Evolutionary conservation across 139 green algal species (phyloP).

Genomic region (Trebouxia sp.): DNA sequence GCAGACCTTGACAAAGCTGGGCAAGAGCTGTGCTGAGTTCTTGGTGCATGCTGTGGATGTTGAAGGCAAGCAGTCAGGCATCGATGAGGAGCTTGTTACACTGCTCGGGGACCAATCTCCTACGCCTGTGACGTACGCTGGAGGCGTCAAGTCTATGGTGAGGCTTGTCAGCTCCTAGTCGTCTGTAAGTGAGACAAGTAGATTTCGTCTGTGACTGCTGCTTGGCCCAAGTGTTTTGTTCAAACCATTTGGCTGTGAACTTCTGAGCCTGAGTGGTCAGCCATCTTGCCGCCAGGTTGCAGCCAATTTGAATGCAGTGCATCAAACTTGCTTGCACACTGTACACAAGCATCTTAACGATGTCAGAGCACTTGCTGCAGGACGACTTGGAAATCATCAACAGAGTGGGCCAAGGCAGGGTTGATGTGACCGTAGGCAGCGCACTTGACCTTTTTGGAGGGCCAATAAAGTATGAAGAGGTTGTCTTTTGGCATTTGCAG

Average conservation of each 20-base stretch:
- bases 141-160: constrained; percentile 84
- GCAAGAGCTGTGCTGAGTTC: constrained; percentile 88
- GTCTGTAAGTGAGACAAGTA: neutral
- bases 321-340: neutral
- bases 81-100: constrained; percentile 94
- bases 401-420: constrained; percentile 62
- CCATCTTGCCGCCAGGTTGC: neutral
- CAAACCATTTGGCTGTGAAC: neutral
- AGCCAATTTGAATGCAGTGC: neutral
- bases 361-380: constrained; percentile 40
- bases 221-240: no score
- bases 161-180: neutral
- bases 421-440: constrained; percentile 96
- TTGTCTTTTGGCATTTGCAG: constrained; percentile 91
- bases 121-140: constrained; percentile 94
- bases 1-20: constrained; percentile 66
- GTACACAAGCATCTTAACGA: neutral
- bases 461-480: constrained; percentile 81
- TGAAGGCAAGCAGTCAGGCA: constrained; percentile 92
- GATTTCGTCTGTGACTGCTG: no score
- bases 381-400: constrained; percentile 83
- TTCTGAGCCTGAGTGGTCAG: neutral
- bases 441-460: constrained; percentile 99
- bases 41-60: constrained; percentile 98
- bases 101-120: constrained; percentile 73